Evolutionary conservation across 352 stramenopile species (phyloP).

Genomic region (Phytopythium kandeliae): DNA sequence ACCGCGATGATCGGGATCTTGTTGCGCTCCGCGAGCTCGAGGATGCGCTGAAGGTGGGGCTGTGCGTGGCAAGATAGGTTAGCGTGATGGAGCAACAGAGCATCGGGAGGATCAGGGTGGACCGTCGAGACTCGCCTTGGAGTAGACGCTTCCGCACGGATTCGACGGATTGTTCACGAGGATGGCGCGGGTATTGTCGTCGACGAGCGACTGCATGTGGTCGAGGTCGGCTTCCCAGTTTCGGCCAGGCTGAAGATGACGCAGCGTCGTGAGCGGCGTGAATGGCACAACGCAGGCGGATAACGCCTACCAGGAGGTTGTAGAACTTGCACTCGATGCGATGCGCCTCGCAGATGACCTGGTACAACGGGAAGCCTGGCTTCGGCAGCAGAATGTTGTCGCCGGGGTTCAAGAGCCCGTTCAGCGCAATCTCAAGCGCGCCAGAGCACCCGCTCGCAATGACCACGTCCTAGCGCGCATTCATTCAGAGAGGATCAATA

Average conservation of each 20-base stretch:
- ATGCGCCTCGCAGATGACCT: constrained; percentile 91
- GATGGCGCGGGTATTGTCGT: constrained; percentile 87
- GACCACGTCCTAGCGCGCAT: constrained; percentile 82
- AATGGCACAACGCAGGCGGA: neutral
- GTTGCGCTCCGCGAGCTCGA: constrained; percentile 75
- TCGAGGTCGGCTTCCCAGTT: constrained; percentile 93
- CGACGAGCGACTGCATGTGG: constrained; percentile 86
- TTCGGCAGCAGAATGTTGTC: constrained; percentile 92
- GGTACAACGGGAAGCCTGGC: constrained; percentile 94
- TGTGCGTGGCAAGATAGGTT: constrained; percentile 4
- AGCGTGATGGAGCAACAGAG: neutral
- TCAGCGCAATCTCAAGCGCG: constrained; percentile 91
- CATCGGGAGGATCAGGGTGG: too few relatives aligned
- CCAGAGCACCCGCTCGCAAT: constrained; percentile 92
- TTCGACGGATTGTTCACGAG: constrained; percentile 96
- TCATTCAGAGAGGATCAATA: neutral
- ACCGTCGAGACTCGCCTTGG: constrained; percentile 54
- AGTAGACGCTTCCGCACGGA: constrained; percentile 93
- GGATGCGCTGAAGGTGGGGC: constrained; percentile 67
- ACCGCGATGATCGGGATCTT: constrained; percentile 92
- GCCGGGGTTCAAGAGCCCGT: constrained; percentile 84
- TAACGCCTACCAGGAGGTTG: constrained; percentile 43
- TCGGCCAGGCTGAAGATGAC: constrained; percentile 42
- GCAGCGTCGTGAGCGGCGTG: neutral
- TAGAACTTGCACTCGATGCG: constrained; percentile 92